Evolutionary conservation across 176 grass and related monocot species (phyloP).

Genomic region (Panicum miliaceum): DNA sequence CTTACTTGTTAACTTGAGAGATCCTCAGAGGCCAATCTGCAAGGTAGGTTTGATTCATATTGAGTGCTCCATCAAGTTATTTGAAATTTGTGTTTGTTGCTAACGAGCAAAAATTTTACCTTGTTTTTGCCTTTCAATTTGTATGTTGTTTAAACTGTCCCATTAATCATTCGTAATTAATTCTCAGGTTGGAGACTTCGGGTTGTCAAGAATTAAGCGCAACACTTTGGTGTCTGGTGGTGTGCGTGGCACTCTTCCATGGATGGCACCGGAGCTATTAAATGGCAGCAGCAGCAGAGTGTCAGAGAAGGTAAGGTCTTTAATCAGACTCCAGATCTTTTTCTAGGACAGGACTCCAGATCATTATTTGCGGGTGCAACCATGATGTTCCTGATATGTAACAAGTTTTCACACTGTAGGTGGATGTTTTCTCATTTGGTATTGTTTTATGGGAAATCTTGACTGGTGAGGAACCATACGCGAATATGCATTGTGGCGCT

Average conservation of each 20-base stretch:
- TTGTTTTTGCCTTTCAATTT: constrained; percentile 16
- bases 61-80: not conserved
- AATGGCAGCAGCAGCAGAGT: constrained; percentile 92
- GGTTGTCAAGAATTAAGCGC: constrained; percentile 96
- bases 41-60: constrained; percentile 67
- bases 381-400: constrained; percentile 2
- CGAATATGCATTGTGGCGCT: constrained; percentile 90
- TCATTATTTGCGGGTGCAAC: constrained; percentile 10
- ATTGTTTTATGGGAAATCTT: constrained; percentile 97
- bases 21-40: constrained; percentile 96
- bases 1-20: constrained; percentile 91
- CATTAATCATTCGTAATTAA: constrained; percentile 28
- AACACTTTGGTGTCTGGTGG: constrained; percentile 98
- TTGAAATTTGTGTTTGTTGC: constrained; percentile 14
- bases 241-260: constrained; percentile 95
- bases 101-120: constrained; percentile 1
- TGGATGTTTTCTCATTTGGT: constrained; percentile 97
- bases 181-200: constrained; percentile 94
- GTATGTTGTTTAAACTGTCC: not conserved
- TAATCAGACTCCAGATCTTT: constrained; percentile 4
- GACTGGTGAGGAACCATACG: constrained; percentile 89
- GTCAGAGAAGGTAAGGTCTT: constrained; percentile 80
- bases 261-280: constrained; percentile 98
- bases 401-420: constrained; percentile 42
- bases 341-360: not conserved